phyloP scores from a whole-genome alignment of 2,329 filamentous ascomycete species.

The Penicillium decumbens region DNA sequence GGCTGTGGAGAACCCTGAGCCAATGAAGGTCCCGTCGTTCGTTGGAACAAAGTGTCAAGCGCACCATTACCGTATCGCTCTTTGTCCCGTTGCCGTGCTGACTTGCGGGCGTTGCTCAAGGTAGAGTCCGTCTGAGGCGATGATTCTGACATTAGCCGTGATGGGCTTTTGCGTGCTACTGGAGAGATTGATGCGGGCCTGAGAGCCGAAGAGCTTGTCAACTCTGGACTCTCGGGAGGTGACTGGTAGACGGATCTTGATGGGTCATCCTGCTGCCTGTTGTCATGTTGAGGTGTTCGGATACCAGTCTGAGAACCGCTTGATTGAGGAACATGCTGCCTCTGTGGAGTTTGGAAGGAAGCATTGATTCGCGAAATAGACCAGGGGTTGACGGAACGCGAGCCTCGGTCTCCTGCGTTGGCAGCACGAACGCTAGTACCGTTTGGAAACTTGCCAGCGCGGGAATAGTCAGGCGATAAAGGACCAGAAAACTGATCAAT shows the following conservation, averaged over 20 bases:
- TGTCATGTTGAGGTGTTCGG: neutral
- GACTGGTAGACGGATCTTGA: neutral
- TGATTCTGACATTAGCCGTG: neutral
- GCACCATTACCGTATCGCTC: slow-evolving; percentile 23
- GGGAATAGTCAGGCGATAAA: neutral
- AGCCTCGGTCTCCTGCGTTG: neutral
- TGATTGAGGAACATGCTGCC: neutral
- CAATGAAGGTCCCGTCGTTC: slow-evolving; percentile 13
- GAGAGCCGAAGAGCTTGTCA: slow-evolving; percentile 1
- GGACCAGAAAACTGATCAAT: neutral
- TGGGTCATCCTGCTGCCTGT: neutral
- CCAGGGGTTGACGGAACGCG: slow-evolving; percentile 13
- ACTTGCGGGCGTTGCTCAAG: slow-evolving; percentile 1
- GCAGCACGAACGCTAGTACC: neutral
- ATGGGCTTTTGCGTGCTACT: neutral
- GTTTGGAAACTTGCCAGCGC: neutral
- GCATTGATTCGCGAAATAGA: slow-evolving; percentile 14
- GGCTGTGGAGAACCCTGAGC: neutral
- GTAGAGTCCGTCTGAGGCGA: neutral
- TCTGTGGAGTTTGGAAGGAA: slow-evolving; percentile 10
- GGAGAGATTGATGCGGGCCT: slow-evolving; percentile 9
- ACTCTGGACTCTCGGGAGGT: slow-evolving; percentile 1
- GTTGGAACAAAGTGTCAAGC: slow-evolving; percentile 22
- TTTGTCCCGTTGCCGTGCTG: slow-evolving; percentile 13
- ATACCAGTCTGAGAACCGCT: neutral